phyloP scores from a whole-genome alignment of 2,329 filamentous ascomycete species.

The Aspergillus eucalypticola region DNA sequence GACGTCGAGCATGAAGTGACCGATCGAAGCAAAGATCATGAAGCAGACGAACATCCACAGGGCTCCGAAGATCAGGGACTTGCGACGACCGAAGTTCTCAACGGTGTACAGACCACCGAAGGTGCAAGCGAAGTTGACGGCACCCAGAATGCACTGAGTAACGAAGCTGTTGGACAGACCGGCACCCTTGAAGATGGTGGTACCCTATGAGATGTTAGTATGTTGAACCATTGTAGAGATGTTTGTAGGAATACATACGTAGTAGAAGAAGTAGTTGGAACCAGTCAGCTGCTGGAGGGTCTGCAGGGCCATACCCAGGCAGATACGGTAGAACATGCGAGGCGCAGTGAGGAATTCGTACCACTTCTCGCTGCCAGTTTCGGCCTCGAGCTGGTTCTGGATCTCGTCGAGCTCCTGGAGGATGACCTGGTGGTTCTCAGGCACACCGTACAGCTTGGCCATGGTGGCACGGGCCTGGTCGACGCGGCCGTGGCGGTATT shows the following conservation, averaged over 20 bases:
- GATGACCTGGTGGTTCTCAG: slow-evolving; percentile 56
- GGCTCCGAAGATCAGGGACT: slow-evolving; percentile 66
- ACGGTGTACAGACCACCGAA: slow-evolving; percentile 69
- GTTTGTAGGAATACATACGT: slow-evolving; percentile 36
- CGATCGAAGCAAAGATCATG: slow-evolving; percentile 63
- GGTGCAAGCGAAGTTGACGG: slow-evolving; percentile 68
- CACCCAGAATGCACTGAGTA: slow-evolving; percentile 64
- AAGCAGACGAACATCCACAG: slow-evolving; percentile 68
- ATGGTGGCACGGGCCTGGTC: slow-evolving; percentile 56
- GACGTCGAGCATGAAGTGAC: slow-evolving; percentile 46
- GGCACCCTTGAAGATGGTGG: slow-evolving; percentile 59
- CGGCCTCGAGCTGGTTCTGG: slow-evolving; percentile 57
- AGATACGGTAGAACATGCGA: slow-evolving; percentile 47
- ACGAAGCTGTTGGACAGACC: slow-evolving; percentile 65
- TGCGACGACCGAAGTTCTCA: slow-evolving; percentile 67
- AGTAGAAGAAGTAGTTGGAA: slow-evolving; percentile 57
- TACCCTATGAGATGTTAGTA: slow-evolving; percentile 36
- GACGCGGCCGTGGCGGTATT: slow-evolving; percentile 56
- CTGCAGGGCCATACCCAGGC: slow-evolving; percentile 46
- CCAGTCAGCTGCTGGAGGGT: slow-evolving; percentile 49
- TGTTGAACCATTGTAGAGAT: background rate
- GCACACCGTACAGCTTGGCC: slow-evolving; percentile 56
- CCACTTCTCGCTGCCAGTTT: slow-evolving; percentile 45
- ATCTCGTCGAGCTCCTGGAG: slow-evolving; percentile 58
- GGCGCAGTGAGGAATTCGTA: slow-evolving; percentile 48